Conservation (phyloP, 192 early-diverging fungal genomes). For the Podila verticillata region DNA sequence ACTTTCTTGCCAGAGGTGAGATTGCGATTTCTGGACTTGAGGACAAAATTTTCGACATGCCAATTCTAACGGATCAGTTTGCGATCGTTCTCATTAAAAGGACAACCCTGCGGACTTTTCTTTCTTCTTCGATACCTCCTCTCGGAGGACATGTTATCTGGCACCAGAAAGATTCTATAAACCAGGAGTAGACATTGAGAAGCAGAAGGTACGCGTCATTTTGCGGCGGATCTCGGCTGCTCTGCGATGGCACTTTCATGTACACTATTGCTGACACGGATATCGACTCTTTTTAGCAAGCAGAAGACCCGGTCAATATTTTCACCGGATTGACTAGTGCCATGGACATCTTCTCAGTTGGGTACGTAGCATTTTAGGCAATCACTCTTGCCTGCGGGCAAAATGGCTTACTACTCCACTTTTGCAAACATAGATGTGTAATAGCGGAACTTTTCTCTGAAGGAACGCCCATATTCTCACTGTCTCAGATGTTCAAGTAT, state of each 20-base stretch:
- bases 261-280: too few species aligned
- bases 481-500: constrained; percentile 93
- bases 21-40: not conserved
- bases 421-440: constrained; percentile 60
- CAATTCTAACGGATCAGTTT: not conserved
- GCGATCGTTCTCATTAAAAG: constrained; percentile 21
- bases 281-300: constrained; percentile 4
- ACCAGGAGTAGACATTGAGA: constrained; percentile 69
- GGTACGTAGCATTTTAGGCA: constrained; percentile 59
- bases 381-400: not conserved
- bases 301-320: constrained; percentile 29
- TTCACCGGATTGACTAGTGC: constrained; percentile 68
- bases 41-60: not conserved
- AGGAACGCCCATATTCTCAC: constrained; percentile 89
- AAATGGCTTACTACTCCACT: not conserved
- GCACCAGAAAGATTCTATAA: constrained; percentile 96
- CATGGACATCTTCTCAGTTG: constrained; percentile 97
- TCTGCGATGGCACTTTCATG: too few species aligned
- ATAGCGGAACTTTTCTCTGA: constrained; percentile 97
- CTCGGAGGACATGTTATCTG: constrained; percentile 90
- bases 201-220: constrained; percentile 15
- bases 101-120: constrained; percentile 97
- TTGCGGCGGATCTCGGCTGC: too few species aligned
- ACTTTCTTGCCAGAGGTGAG: constrained; percentile 87
- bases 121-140: constrained; percentile 95